Evolutionary conservation across 192 early-diverging fungal genomes (phyloP).

Genomic region (Glomus cerebriforme): DNA sequence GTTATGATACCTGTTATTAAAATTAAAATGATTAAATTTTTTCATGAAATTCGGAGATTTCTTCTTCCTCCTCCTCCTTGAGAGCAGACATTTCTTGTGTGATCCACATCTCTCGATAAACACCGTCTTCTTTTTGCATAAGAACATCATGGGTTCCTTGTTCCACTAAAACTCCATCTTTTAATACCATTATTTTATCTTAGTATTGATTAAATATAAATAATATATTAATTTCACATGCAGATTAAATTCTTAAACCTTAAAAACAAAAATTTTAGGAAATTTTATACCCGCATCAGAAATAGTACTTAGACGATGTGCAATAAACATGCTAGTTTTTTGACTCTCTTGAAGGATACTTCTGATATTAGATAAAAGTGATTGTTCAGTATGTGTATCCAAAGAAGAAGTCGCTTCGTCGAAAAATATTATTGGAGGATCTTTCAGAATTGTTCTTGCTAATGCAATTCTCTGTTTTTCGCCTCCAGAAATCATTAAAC

Average conservation of each 20-base stretch:
- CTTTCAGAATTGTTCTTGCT: constrained; percentile 92
- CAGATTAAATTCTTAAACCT: background rate
- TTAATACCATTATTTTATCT: constrained; percentile 90
- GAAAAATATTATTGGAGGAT: constrained; percentile 82
- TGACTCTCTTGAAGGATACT: constrained; percentile 68
- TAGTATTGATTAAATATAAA: constrained; percentile 16
- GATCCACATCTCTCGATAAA: constrained; percentile 91
- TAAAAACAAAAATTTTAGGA: background rate
- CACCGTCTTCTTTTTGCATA: constrained; percentile 57
- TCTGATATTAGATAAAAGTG: constrained; percentile 85
- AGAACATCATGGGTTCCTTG: constrained; percentile 83
- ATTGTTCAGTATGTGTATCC: constrained; percentile 83
- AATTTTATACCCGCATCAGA: constrained; percentile 66
- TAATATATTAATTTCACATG: constrained; percentile 4
- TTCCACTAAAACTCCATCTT: constrained; percentile 83
- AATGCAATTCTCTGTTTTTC: constrained; percentile 92
- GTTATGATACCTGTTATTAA: too few relatives aligned
- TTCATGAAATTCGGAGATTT: background rate
- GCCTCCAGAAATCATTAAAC: constrained; percentile 82
- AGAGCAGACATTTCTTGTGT: constrained; percentile 56
- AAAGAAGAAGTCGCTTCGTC: constrained; percentile 95
- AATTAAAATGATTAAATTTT: background rate
- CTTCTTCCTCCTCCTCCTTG: background rate
- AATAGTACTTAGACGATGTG: constrained; percentile 90
- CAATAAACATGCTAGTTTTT: constrained; percentile 91